Conservation (phyloP, 257 asterid species). For the Solanum pinnatisectum region DNA sequence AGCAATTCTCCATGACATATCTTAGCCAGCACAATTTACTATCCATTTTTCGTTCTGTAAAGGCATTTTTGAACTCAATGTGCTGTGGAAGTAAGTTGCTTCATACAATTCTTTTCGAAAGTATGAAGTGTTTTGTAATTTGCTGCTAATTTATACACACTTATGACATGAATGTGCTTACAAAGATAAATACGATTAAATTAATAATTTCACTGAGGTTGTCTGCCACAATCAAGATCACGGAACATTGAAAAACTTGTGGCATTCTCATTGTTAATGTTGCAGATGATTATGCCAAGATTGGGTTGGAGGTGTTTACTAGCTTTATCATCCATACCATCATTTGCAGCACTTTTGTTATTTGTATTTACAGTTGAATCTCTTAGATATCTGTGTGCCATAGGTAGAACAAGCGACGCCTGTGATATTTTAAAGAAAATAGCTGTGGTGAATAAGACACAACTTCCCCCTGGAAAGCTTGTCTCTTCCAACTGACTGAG, state of each 20-base stretch:
- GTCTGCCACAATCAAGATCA: background rate
- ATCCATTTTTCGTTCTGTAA: too few species aligned
- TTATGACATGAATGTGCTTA: background rate
- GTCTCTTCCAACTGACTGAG: slow-evolving; percentile 20
- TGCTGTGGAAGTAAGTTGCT: background rate
- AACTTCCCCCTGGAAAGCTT: slow-evolving; percentile 52
- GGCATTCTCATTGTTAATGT: background rate
- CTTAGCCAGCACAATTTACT: too few species aligned
- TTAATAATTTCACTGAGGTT: background rate
- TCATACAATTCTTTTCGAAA: background rate
- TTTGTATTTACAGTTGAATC: slow-evolving; percentile 53
- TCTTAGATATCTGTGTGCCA: slow-evolving; percentile 46
- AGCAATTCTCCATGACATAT: background rate
- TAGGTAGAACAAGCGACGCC: slow-evolving; percentile 35
- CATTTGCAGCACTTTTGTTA: slow-evolving; percentile 38
- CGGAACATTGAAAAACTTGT: background rate
- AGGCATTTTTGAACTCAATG: background rate
- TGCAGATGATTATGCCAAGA: slow-evolving; percentile 47
- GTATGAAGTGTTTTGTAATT: background rate
- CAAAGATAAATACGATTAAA: background rate
- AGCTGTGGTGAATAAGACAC: slow-evolving; percentile 31
- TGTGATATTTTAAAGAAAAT: slow-evolving; percentile 31
- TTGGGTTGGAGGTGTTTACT: slow-evolving; percentile 81
- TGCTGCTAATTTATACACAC: background rate
- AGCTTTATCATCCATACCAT: slow-evolving; percentile 50